These are phyloP conservation scores for Saccharomycopsis hybrid DNA, from an alignment of 1,139 yeast genomes.

Conservation along the genomic window DNA sequence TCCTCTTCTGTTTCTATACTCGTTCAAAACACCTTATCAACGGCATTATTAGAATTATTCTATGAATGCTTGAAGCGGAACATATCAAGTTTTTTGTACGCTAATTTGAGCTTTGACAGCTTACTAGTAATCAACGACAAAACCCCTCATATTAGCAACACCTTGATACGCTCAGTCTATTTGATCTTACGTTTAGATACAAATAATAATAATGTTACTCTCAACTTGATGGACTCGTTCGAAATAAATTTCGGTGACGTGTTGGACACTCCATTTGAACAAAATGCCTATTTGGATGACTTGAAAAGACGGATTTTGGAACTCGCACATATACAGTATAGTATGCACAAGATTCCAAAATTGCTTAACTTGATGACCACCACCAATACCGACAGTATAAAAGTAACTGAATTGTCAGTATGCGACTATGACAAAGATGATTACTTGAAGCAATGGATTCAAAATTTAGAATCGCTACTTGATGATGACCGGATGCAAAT, in stretches of 20 bases:
- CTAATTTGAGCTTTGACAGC: not conserved
- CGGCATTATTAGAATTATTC: constrained; percentile 3
- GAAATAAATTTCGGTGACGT: too few relatives aligned
- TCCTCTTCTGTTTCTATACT: not conserved
- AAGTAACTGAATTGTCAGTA: too few relatives aligned
- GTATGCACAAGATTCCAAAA: too few relatives aligned
- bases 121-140: not conserved
- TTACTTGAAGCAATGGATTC: constrained; percentile 3
- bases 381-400: too few relatives aligned
- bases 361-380: too few relatives aligned
- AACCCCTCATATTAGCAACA: not conserved
- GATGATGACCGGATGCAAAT: not conserved
- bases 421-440: not conserved
- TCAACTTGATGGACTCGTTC: too few relatives aligned
- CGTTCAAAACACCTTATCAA: constrained; percentile 3
- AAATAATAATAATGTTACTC: not conserved
- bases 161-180: not conserved
- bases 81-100: not conserved
- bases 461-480: constrained; percentile 4
- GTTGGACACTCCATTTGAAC: not conserved
- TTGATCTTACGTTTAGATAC: not conserved
- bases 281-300: not conserved
- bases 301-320: too few relatives aligned
- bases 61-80: not conserved
- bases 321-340: too few relatives aligned